Evolutionary conservation across 2,329 filamentous ascomycete species (phyloP).

Genomic region (Colletotrichum trifolii): DNA sequence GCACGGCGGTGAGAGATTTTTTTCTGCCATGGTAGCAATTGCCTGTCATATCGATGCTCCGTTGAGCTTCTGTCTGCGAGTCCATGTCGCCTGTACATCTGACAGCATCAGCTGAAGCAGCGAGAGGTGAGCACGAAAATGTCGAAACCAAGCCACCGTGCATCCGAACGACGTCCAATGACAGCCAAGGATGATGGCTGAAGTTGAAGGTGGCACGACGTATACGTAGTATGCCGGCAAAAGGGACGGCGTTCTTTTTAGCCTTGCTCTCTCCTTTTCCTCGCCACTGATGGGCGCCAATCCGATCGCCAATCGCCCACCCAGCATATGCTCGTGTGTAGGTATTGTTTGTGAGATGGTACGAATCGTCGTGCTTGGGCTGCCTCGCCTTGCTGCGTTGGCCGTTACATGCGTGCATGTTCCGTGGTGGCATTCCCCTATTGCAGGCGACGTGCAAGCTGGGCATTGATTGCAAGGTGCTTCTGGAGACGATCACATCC

Average conservation of each 20-base stretch:
- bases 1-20: neutral
- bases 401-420: neutral
- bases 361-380: neutral
- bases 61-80: no score
- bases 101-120: no score
- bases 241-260: conserved; percentile 30
- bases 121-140: neutral
- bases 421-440: neutral
- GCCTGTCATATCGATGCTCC: neutral
- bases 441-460: conserved; percentile 8
- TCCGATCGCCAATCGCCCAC: no score
- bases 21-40: neutral
- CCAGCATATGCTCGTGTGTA: no score
- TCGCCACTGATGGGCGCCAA: neutral
- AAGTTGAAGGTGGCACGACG: conserved; percentile 27
- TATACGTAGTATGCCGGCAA: conserved; percentile 23
- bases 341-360: no score
- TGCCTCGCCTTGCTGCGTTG: conserved; percentile 12
- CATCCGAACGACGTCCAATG: conserved; percentile 11
- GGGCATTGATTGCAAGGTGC: conserved; percentile 26
- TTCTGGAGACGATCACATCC: conserved; percentile 27
- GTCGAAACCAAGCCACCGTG: conserved; percentile 7
- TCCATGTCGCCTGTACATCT: no score
- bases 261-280: conserved; percentile 32
- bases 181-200: conserved; percentile 31